Evolutionary conservation across 2,329 filamentous ascomycete genomes (phyloP).

Genomic region (Berkeleyomyces basicola): DNA sequence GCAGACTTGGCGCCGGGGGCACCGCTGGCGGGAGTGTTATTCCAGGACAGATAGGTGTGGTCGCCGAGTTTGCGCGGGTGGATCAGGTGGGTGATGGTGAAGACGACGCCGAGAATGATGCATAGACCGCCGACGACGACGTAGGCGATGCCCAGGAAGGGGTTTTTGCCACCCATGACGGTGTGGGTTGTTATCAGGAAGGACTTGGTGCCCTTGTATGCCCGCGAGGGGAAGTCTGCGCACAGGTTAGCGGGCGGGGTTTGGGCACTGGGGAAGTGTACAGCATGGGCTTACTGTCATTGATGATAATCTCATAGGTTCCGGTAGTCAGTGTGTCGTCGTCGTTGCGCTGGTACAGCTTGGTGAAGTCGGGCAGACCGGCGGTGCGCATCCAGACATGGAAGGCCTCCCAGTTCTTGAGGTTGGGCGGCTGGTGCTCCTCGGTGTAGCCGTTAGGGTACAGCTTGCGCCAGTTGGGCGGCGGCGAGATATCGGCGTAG

Average conservation of each 20-base stretch:
- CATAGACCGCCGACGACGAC: conserved; percentile 87
- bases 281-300: conserved; percentile 47
- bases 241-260: neutral
- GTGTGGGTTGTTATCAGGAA: conserved; percentile 79
- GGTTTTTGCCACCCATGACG: conserved; percentile 87
- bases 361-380: conserved; percentile 85
- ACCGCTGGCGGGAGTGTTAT: conserved; percentile 39
- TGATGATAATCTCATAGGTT: conserved; percentile 59
- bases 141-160: conserved; percentile 92
- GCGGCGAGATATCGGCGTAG: conserved; percentile 51
- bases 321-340: conserved; percentile 48
- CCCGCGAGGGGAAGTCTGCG: conserved; percentile 60
- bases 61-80: conserved; percentile 94
- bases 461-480: conserved; percentile 65
- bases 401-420: conserved; percentile 66
- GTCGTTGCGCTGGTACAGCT: conserved; percentile 76
- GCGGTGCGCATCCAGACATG: conserved; percentile 99
- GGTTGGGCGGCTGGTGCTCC: conserved; percentile 48
- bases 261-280: neutral
- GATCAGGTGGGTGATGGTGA: conserved; percentile 80
- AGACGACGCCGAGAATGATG: conserved; percentile 71
- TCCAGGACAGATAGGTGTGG: conserved; percentile 95
- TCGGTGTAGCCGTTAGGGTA: conserved; percentile 56
- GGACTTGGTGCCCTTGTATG: conserved; percentile 76
- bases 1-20: conserved; percentile 20